Percentiles rank a stretch among this genome's conserved stretches.
phyloP scores from a whole-genome alignment of 805 yeast genomes.

The Metschnikowia koreensis region DNA sequence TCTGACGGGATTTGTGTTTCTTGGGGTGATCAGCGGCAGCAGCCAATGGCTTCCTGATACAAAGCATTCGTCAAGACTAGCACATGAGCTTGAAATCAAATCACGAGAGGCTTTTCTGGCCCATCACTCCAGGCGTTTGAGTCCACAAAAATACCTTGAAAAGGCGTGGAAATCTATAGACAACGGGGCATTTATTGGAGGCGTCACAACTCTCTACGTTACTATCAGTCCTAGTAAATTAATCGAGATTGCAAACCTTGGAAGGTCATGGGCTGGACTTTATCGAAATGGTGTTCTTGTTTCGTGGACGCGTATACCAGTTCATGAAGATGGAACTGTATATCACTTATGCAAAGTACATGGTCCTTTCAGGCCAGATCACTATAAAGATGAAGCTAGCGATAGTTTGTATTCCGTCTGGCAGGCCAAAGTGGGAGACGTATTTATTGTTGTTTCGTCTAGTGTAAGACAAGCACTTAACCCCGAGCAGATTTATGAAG shows the following conservation, averaged over 20 bases:
- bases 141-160: neutral
- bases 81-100: neutral
- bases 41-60: neutral
- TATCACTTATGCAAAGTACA: neutral
- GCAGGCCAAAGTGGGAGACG: neutral
- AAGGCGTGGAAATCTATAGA: neutral
- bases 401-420: neutral
- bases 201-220: neutral
- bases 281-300: neutral
- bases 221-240: neutral
- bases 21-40: neutral
- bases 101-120: neutral
- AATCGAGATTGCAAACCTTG: slow-evolving; percentile 1
- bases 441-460: neutral
- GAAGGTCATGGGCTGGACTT: slow-evolving; percentile 3
- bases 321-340: neutral
- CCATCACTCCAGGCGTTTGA: neutral
- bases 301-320: neutral
- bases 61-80: neutral
- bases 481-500: neutral
- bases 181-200: neutral
- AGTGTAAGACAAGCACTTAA: neutral
- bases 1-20: neutral
- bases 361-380: neutral
- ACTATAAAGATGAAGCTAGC: neutral